Base-by-base conservation (phyloP, 352 stramenopile species). In the Lagenidium giganteum region DNA sequence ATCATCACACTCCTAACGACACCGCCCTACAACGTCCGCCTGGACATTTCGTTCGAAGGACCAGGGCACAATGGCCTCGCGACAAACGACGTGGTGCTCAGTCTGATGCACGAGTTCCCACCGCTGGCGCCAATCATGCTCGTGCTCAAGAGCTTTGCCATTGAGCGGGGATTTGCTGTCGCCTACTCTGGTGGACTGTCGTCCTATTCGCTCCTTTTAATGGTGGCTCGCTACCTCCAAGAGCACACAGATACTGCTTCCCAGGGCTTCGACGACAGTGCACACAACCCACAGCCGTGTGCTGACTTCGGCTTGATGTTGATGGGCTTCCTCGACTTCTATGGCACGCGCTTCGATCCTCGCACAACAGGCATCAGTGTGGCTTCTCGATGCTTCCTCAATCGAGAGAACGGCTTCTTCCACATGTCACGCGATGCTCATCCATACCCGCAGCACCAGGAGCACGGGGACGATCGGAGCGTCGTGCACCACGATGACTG, bases 11-110 rank as follows among this genome's bases (percentile, higher is more conserved):
- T 99, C 28, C 51, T 89, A 25, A 92, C 82, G 8, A 67, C 70
- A 2, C 57, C 80, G 23, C 82, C 79, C 28, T 89, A 88, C 59
- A 78, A 84, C 28, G 73, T 95, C 2, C 73, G 83, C 6, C 63
- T 98, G 18, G 96, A 99, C 61, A 97, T 99, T 42, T 98, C 91
- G 23, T 98, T 99, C 52, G 93, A 98, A 83, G 84, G 87, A 11
- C 92, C 93, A 0, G 82, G 92, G 14, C 96, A 99, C 67, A 97
- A 98, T 61, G 96, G 96, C 9, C 62, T 98, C 13, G 89, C 90
- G 35, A 96, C 95, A 2, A 96, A 98, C 40, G 83, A 95, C 47
- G 82, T 98, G 25, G 94, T 98, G 23, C 68, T 90, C 12, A 74
- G 87, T 20, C 56, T 97, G 29, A 74, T 97, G 25, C 87, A 98